Evolutionary conservation across 2,329 filamentous ascomycete genomes (phyloP).

Genomic region (Arthroderma sp.): DNA sequence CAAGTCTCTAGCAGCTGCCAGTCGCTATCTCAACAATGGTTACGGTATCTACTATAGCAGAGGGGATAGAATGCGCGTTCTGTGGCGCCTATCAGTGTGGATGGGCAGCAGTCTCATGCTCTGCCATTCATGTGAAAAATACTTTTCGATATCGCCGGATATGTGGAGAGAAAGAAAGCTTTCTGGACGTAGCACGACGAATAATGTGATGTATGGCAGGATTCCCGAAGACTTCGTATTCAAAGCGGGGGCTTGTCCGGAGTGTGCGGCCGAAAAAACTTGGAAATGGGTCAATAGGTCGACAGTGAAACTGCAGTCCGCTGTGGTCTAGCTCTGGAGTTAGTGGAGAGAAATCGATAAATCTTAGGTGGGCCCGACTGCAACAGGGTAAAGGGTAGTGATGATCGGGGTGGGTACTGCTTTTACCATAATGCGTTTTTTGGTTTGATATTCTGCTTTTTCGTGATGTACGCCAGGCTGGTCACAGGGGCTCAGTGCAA

Average conservation of each 20-base stretch:
- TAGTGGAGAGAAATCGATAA: background rate
- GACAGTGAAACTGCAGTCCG: constrained; percentile 4
- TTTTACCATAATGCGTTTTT: background rate
- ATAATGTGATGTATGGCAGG: constrained; percentile 7
- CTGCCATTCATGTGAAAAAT: constrained; percentile 7
- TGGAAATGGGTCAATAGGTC: constrained; percentile 3
- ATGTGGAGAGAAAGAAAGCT: constrained; percentile 7
- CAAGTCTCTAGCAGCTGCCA: constrained; percentile 5
- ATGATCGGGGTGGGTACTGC: background rate
- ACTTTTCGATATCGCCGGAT: constrained; percentile 4
- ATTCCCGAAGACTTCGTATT: constrained; percentile 7
- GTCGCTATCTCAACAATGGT: background rate
- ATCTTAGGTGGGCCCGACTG: background rate
- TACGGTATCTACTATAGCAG: constrained; percentile 4
- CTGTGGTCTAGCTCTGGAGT: background rate
- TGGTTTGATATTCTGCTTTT: background rate
- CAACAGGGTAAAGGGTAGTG: background rate
- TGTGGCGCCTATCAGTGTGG: constrained; percentile 7
- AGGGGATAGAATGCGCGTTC: constrained; percentile 3
- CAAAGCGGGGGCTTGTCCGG: constrained; percentile 6
- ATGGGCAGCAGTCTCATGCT: constrained; percentile 2
- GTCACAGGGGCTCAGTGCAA: background rate
- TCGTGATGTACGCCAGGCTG: background rate
- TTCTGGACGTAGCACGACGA: constrained; percentile 2
- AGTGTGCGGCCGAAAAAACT: constrained; percentile 7